Conservation (phyloP, 2,329 filamentous ascomycete species). For the Neospermospora avenae region DNA sequence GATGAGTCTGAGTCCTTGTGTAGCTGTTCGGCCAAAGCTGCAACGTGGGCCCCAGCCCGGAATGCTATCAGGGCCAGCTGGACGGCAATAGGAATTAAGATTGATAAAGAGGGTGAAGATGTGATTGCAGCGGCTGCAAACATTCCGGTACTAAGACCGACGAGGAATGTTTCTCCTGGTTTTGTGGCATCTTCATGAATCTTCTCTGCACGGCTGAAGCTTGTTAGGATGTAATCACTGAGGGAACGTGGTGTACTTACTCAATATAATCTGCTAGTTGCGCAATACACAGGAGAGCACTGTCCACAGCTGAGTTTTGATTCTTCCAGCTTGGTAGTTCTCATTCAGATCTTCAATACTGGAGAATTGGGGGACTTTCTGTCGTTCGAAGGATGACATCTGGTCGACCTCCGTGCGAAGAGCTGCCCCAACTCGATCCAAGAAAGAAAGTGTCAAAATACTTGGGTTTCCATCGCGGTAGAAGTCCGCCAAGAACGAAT, state of each 20-base stretch:
- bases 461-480: conserved; percentile 45
- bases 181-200: conserved; percentile 51
- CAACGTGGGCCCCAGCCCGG: conserved; percentile 37
- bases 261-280: conserved; percentile 69
- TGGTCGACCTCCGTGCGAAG: conserved; percentile 58
- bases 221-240: not conserved
- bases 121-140: conserved; percentile 68
- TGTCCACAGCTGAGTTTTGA: conserved; percentile 62
- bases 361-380: conserved; percentile 58
- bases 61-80: conserved; percentile 66
- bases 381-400: conserved; percentile 54
- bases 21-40: conserved; percentile 19
- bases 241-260: conserved; percentile 41
- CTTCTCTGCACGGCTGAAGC: conserved; percentile 48
- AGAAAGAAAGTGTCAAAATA: conserved; percentile 57
- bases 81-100: conserved; percentile 59
- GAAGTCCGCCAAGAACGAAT: conserved; percentile 57
- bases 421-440: conserved; percentile 54
- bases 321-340: conserved; percentile 54
- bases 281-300: conserved; percentile 59
- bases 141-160: conserved; percentile 67
- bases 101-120: conserved; percentile 57
- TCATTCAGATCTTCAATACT: conserved; percentile 63
- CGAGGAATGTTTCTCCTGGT: conserved; percentile 50
- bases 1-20: conserved; percentile 40